Evolutionary conservation across 768 basidiomycete genomes (phyloP).

Genomic region (Kwoniella shandongensis): DNA sequence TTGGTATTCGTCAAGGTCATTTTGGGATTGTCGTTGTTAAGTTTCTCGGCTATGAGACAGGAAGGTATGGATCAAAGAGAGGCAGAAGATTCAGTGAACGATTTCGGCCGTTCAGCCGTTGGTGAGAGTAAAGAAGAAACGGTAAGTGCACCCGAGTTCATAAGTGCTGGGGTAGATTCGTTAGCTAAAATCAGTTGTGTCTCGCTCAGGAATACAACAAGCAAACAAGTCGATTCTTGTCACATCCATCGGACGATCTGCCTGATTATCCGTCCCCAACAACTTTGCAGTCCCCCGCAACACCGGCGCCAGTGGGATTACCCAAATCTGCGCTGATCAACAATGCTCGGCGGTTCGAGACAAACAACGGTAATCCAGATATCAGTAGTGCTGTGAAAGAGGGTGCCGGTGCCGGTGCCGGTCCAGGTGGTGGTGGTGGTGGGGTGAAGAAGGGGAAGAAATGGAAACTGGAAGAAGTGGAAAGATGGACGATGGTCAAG

Average conservation of each 20-base stretch:
- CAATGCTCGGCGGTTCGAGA: background rate
- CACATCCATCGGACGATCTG: constrained; percentile 69
- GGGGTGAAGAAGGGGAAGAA: constrained; percentile 60
- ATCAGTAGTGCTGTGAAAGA: constrained; percentile 21
- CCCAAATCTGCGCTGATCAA: constrained; percentile 1
- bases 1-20: constrained; percentile 85
- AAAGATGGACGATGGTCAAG: constrained; percentile 94
- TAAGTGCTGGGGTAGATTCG: background rate
- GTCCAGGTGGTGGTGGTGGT: constrained; percentile 20
- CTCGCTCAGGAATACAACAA: constrained; percentile 70
- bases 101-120: constrained; percentile 85
- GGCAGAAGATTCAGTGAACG: constrained; percentile 74
- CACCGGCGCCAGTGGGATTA: background rate
- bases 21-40: constrained; percentile 82
- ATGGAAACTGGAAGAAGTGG: constrained; percentile 80
- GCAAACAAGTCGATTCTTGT: constrained; percentile 70
- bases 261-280: constrained; percentile 44
- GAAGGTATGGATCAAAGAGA: constrained; percentile 73
- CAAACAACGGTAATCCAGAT: constrained; percentile 16
- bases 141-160: constrained; percentile 55
- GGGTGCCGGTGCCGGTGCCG: constrained; percentile 52
- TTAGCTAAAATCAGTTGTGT: background rate
- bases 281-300: constrained; percentile 4
- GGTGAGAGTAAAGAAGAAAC: constrained; percentile 86
- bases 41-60: constrained; percentile 73